phyloP scores from a whole-genome alignment of 2,329 filamentous ascomycete species.

The Aspergillus puulaauensis region DNA sequence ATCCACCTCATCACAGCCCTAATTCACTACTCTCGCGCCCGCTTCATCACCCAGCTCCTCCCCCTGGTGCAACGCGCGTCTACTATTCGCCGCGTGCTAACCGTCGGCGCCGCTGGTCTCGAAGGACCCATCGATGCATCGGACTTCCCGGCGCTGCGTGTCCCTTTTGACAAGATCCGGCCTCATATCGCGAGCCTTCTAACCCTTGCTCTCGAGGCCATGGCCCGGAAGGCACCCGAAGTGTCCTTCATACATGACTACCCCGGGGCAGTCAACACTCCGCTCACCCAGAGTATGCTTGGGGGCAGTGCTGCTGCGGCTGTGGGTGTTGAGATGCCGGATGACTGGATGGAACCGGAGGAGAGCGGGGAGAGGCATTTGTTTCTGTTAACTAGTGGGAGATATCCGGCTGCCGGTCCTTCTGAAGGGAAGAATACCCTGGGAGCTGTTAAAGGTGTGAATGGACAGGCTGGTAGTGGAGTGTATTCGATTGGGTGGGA shows the following conservation, averaged over 20 bases:
- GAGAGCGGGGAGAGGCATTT: slow-evolving; percentile 9
- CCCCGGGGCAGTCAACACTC: neutral
- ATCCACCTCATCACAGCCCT: slow-evolving; percentile 54
- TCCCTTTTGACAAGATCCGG: neutral
- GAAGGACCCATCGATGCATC: slow-evolving; percentile 3
- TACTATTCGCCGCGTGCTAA: neutral
- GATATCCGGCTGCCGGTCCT: neutral
- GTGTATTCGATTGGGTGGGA: slow-evolving; percentile 1
- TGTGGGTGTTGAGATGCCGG: neutral
- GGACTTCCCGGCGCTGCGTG: neutral
- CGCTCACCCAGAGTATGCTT: neutral
- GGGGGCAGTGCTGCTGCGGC: neutral
- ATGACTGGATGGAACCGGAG: neutral
- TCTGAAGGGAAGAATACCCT: neutral
- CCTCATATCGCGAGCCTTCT: neutral
- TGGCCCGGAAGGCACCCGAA: neutral
- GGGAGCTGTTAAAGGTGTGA: neutral
- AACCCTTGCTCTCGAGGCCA: neutral
- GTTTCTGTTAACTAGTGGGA: slow-evolving; percentile 5
- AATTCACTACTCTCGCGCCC: slow-evolving; percentile 58
- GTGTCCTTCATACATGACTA: slow-evolving; percentile 5
- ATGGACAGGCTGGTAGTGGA: slow-evolving; percentile 2
- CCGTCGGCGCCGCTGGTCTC: neutral
- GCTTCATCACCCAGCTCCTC: slow-evolving; percentile 57
- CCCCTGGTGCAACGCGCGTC: slow-evolving; percentile 47